Conservation (phyloP, 257 asterid species). For the Fraxinus excelsior region DNA sequence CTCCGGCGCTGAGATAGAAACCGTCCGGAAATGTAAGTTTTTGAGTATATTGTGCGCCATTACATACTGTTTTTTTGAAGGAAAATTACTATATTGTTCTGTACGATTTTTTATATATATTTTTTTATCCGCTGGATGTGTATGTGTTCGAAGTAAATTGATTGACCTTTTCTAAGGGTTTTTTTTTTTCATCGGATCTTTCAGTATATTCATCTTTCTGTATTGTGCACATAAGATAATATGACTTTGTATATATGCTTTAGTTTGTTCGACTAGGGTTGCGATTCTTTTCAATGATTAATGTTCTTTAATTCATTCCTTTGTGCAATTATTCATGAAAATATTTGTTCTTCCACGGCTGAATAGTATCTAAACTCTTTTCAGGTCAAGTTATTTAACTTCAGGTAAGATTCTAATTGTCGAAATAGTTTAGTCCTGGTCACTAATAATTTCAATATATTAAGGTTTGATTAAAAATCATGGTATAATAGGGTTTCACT, state of each 20-base stretch:
- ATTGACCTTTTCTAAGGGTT: neutral
- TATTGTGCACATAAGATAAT: neutral
- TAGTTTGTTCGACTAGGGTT: neutral
- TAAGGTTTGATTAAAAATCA: neutral
- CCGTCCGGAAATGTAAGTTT: conserved; percentile 62
- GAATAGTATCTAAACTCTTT: neutral
- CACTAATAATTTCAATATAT: neutral
- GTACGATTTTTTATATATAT: neutral
- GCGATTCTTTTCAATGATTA: neutral
- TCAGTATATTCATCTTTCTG: neutral
- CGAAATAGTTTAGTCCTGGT: neutral
- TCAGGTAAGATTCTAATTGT: neutral
- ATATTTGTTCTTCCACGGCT: neutral
- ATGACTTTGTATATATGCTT: neutral
- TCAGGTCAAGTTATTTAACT: neutral
- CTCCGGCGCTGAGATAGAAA: conserved; percentile 90
- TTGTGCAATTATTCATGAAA: neutral
- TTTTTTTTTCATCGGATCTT: neutral
- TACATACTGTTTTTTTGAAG: neutral
- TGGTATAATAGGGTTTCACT: no score
- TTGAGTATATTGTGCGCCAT: neutral
- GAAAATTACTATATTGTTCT: neutral
- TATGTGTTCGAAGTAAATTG: neutral
- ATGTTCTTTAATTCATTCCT: neutral
- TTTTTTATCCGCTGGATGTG: neutral